These are phyloP conservation scores for Iris macrosiphon DNA, from an alignment of 106 monocot species.

Conservation along the genomic window DNA sequence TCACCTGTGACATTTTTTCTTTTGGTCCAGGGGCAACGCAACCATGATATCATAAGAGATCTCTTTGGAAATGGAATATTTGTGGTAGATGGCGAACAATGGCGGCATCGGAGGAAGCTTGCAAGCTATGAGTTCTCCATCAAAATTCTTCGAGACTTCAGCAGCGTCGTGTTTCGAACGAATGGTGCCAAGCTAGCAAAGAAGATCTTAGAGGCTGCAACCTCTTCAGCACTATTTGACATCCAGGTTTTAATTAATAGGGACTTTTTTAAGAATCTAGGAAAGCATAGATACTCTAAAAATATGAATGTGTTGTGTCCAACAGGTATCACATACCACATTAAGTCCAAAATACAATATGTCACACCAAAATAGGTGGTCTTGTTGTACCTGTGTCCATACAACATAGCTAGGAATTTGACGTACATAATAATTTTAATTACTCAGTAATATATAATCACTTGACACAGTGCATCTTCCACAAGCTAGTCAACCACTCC, in stretches of 20 bases:
- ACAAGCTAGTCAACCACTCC: too few species aligned
- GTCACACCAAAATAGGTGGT: too few species aligned
- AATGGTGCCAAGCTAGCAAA: conserved; percentile 17
- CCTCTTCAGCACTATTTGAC: conserved; percentile 4
- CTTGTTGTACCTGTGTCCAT: too few species aligned
- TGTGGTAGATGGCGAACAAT: conserved; percentile 27
- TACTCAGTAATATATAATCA: too few species aligned
- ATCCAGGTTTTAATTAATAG: conserved; percentile 14
- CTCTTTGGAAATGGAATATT: conserved; percentile 33
- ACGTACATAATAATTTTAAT: too few species aligned
- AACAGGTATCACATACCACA: too few species aligned
- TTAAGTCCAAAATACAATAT: too few species aligned
- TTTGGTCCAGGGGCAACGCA: conserved; percentile 1
- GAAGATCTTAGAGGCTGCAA: conserved; percentile 15
- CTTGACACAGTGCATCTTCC: too few species aligned
- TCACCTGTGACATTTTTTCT: background rate
- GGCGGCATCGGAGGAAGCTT: conserved; percentile 26
- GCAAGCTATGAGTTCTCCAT: conserved; percentile 32
- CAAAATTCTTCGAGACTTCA: conserved; percentile 19
- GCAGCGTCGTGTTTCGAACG: conserved; percentile 15
- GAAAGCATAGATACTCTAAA: too few species aligned
- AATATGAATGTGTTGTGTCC: too few species aligned
- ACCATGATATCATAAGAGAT: conserved; percentile 10
- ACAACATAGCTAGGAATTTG: too few species aligned
- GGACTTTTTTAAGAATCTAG: too few species aligned